Evolutionary conservation across 2,329 filamentous ascomycete genomes (phyloP).

Genomic region (Raffaelea deltoideospora): DNA sequence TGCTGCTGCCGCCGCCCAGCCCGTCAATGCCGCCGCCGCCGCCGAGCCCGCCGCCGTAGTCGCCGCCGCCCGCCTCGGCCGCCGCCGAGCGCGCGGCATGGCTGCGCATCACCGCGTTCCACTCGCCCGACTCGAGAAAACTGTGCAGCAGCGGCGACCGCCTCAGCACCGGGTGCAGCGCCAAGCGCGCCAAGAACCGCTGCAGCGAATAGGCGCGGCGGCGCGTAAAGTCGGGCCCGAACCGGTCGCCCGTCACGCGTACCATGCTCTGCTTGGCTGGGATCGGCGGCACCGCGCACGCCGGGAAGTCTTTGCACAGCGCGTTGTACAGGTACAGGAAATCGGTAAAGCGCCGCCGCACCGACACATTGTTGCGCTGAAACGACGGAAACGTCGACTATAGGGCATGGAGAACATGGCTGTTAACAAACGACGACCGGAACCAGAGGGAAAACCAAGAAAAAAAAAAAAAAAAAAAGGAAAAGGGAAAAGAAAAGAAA

Average conservation of each 20-base stretch:
- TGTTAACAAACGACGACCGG: background rate
- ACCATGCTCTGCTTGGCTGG: constrained; percentile 99
- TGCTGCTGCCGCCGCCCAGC: constrained; percentile 28
- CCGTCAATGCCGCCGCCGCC: constrained; percentile 23
- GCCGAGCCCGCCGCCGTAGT: constrained; percentile 21
- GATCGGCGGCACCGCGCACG: constrained; percentile 82
- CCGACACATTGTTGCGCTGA: constrained; percentile 60
- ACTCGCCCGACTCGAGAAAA: constrained; percentile 86
- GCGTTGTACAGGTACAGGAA: constrained; percentile 95
- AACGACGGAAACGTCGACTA: constrained; percentile 93
- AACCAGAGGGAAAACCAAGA: background rate
- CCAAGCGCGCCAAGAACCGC: constrained; percentile 74
- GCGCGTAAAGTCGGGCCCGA: constrained; percentile 81
- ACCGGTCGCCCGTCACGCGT: constrained; percentile 91
- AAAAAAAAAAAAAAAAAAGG: too few relatives aligned
- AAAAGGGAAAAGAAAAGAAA: background rate
- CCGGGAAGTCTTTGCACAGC: constrained; percentile 73
- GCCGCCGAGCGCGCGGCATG: constrained; percentile 46
- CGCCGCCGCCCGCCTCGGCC: constrained; percentile 13
- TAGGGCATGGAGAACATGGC: background rate
- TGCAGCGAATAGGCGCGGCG: constrained; percentile 81
- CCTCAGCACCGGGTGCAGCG: constrained; percentile 78
- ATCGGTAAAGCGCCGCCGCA: constrained; percentile 90
- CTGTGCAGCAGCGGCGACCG: constrained; percentile 68
- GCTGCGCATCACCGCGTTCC: constrained; percentile 89